Base-by-base conservation (phyloP, 202 grass and related monocot species). In the Setaria italica region DNA sequence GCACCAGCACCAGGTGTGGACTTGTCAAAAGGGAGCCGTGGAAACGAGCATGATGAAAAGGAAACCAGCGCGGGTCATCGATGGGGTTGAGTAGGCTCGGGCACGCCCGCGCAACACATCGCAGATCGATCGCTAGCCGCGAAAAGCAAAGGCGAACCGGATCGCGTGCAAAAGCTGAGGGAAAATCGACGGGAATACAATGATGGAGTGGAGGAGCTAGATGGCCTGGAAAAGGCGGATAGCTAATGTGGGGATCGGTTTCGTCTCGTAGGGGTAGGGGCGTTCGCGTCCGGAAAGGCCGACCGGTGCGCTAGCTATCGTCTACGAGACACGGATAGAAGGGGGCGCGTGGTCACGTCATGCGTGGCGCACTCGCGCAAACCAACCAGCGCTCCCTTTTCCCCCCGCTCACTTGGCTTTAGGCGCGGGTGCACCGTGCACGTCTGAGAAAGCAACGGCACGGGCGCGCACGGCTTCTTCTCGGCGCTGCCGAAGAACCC, bases 181-280 rank as follows among this genome's bases (percentile, higher is more conserved):
- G 41, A n/a, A 49, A 3, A 84, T 41, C 11, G 62, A 33, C 74
- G n/a, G 87, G 30, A 58, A 68, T 34, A 25, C 25, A 15, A 68
- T 57, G 82, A 37, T 17, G 21, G 15, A 11, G 12, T 6, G 25
- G 21, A 17, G 20, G 19, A 68, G 20, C 7, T 29, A 4, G 19
- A 42, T 6, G 9, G n/a, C 15, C 6, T 47, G 35, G 7, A 12
- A 57, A 57, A 57, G 16, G 16, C 5, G 1, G 2, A 37, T 33
- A 3, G 14, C 16, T 9, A 1, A 5, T 60, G 6, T 41, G 9
- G 75, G 29, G 57, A 59, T 70, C 74, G 17, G 39, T 60, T 70
- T 85, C 63, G 35, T 35, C 4, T 72, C 11, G 16, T 70, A 16
- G 21, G 74, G 21, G 74, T 7, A 46, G 5, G 8, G 19, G 8